These are phyloP conservation scores for Macrophomina pseudophaseolina DNA, from an alignment of 2,329 filamentous ascomycete species.

Conservation along the genomic window DNA sequence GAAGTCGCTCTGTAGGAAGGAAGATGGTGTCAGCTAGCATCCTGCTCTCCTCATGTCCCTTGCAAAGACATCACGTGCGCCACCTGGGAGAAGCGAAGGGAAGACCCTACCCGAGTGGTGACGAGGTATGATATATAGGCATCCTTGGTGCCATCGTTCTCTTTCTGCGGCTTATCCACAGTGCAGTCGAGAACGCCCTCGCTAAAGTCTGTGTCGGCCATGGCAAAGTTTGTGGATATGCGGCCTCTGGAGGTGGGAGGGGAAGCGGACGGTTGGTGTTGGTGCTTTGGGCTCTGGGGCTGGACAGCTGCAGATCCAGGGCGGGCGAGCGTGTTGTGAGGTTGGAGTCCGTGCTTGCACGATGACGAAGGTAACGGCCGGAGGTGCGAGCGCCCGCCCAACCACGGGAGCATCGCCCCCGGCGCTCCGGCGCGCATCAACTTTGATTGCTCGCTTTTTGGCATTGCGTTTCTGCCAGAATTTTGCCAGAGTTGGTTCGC, in stretches of 20 bases:
- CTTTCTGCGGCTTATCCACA: constrained; percentile 85
- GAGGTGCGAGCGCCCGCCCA: neutral
- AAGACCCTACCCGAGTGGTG: constrained; percentile 73
- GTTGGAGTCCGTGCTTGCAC: constrained; percentile 23
- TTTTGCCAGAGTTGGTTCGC: neutral
- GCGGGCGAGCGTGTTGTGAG: constrained; percentile 25
- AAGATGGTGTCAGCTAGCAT: constrained; percentile 1
- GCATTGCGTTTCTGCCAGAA: neutral
- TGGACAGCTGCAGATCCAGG: constrained; percentile 26
- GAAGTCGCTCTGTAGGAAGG: constrained; percentile 77
- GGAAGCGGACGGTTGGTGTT: constrained; percentile 10
- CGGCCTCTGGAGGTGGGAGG: neutral
- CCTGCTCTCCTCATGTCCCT: neutral
- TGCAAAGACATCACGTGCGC: neutral
- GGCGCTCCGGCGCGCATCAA: neutral
- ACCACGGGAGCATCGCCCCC: neutral
- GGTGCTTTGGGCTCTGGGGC: constrained; percentile 20
- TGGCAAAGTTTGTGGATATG: constrained; percentile 3
- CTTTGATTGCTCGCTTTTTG: neutral
- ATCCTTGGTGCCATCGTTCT: constrained; percentile 96
- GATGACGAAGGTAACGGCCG: constrained; percentile 22
- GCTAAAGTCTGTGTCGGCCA: constrained; percentile 30
- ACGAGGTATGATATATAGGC: constrained; percentile 96
- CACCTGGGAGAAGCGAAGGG: neutral
- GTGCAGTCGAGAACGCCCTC: constrained; percentile 81